These are phyloP conservation scores for Fusarium devonianum DNA, from an alignment of 2,329 filamentous ascomycete species.

Conservation along the genomic window DNA sequence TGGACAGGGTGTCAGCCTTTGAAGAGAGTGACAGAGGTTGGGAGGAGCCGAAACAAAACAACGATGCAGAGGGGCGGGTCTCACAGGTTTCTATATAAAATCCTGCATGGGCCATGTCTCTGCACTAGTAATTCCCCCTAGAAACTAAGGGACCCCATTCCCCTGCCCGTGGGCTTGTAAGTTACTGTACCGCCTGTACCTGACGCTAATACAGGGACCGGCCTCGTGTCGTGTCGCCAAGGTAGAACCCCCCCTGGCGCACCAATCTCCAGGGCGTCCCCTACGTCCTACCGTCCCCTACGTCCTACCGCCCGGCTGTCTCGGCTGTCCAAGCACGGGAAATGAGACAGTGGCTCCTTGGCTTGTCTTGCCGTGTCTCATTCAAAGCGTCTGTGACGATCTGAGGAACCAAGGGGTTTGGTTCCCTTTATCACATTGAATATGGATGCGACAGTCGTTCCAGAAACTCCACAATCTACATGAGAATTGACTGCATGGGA, in stretches of 20 bases:
- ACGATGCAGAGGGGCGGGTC: slow-evolving; percentile 22
- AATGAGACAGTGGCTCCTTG: not conserved
- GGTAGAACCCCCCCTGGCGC: no score
- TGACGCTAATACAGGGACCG: slow-evolving; percentile 22
- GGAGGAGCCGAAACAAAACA: not conserved
- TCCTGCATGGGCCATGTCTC: not conserved
- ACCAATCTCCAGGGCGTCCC: no score
- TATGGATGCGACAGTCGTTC: not conserved
- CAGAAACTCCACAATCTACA: no score
- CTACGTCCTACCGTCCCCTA: no score
- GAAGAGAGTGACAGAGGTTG: slow-evolving; percentile 9
- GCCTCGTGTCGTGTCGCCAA: slow-evolving; percentile 16
- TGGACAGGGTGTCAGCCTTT: not conserved
- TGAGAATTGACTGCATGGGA: no score
- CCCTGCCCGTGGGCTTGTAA: no score
- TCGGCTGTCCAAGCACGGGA: not conserved
- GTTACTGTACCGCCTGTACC: slow-evolving; percentile 8
- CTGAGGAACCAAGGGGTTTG: no score
- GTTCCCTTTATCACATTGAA: no score
- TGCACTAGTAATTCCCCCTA: not conserved
- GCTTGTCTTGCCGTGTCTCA: no score
- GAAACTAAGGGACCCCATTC: no score
- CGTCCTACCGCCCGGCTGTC: no score
- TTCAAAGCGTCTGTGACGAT: no score
- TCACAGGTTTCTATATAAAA: slow-evolving; percentile 27